A percentile compares a stretch with the other conserved stretches of the same genome.
Conservation (phyloP, 805 yeast species). For the Spencermartinsiella europaea region DNA sequence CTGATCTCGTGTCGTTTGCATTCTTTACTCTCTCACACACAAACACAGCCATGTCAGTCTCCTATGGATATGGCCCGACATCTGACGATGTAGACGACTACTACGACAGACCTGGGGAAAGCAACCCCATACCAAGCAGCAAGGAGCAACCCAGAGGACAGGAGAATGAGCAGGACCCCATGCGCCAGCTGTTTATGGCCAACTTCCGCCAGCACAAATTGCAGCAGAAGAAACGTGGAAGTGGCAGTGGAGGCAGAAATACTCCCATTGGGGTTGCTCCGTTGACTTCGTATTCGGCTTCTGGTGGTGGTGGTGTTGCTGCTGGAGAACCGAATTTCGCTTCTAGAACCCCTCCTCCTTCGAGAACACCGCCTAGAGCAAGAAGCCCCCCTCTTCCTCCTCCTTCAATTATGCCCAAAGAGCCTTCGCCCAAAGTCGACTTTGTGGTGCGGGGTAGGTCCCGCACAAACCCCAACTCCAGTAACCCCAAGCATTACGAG, state of each 20-base stretch:
- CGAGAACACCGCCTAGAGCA: neutral
- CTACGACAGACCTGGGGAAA: neutral
- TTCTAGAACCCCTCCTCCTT: neutral
- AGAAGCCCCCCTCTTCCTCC: no score
- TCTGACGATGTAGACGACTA: constrained; percentile 10
- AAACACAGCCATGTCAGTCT: constrained; percentile 3
- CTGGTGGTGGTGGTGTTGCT: neutral
- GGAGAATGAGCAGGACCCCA: constrained; percentile 1
- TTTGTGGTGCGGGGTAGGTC: constrained; percentile 4
- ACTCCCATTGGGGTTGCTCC: neutral
- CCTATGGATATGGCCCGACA: constrained; percentile 18
- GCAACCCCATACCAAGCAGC: neutral
- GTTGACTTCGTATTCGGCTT: neutral
- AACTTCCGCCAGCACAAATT: constrained; percentile 5
- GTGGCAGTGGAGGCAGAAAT: neutral
- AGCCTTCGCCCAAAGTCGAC: neutral
- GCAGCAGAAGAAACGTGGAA: neutral
- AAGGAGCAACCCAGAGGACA: neutral
- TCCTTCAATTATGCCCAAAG: neutral
- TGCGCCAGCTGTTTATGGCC: constrained; percentile 4
- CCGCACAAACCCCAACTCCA: neutral
- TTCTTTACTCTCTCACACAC: no score
- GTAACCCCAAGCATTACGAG: neutral
- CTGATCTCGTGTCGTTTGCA: no score
- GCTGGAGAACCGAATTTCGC: neutral